phyloP scores from a whole-genome alignment of 2,329 filamentous ascomycete genomes.

The Podosphaera xanthii region DNA sequence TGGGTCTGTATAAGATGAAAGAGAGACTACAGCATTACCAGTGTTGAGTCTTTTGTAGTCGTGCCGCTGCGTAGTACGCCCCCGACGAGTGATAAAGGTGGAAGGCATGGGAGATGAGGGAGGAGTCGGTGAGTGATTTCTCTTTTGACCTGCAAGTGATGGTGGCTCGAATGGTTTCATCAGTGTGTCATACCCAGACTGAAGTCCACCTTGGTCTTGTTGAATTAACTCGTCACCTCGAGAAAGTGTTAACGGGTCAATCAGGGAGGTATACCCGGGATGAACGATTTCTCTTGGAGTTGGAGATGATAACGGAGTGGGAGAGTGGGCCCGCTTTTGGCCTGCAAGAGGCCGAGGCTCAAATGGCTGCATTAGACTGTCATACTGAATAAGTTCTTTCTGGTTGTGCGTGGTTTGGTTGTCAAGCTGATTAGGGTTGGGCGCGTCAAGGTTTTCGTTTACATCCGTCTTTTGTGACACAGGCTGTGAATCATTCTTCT shows the following conservation, averaged over 20 bases:
- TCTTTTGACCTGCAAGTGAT: background rate
- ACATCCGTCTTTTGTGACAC: background rate
- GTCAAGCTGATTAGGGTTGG: background rate
- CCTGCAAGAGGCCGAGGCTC: background rate
- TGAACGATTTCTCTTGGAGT: background rate
- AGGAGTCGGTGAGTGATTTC: background rate
- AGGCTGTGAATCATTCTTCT: background rate
- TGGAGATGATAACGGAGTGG: background rate
- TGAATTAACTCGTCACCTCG: background rate
- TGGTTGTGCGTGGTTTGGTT: background rate
- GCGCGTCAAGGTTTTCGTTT: background rate
- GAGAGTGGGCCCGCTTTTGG: background rate
- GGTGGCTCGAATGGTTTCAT: background rate
- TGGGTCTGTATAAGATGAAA: background rate
- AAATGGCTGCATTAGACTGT: background rate
- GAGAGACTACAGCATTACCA: background rate
- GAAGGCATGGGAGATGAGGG: background rate
- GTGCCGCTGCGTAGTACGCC: background rate
- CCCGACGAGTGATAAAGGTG: background rate
- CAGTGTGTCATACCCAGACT: background rate
- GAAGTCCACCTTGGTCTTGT: background rate
- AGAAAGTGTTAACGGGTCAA: background rate
- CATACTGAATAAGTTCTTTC: background rate
- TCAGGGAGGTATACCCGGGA: background rate
- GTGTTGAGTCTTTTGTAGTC: background rate